Conservation (phyloP, 2,329 filamentous ascomycete species). For the Pseudogymnoascus sp. region DNA sequence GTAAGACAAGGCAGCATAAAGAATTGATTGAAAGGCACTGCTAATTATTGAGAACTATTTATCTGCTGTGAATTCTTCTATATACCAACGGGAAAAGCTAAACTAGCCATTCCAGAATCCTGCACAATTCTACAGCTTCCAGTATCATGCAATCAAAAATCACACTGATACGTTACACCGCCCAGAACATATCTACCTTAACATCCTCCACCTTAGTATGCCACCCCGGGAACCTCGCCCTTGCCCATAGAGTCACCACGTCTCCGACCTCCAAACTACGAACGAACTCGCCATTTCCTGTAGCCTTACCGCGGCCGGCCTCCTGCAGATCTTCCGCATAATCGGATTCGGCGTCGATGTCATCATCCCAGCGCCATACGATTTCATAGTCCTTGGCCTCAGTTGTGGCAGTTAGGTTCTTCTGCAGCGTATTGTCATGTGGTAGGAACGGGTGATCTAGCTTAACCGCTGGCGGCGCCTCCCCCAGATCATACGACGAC, state of each 20-base stretch:
- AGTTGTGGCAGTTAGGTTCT: constrained; percentile 39
- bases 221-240: constrained; percentile 49
- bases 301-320: constrained; percentile 42
- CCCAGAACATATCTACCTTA: constrained; percentile 52
- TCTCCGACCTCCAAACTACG: constrained; percentile 50
- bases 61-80: too few species aligned
- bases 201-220: constrained; percentile 41
- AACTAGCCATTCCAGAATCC: neutral
- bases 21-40: neutral
- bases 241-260: constrained; percentile 53
- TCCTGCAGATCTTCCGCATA: constrained; percentile 30
- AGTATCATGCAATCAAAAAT: neutral
- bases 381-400: constrained; percentile 37
- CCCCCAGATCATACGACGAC: neutral
- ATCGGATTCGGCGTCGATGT: constrained; percentile 36
- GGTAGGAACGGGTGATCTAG: constrained; percentile 35
- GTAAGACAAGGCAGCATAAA: neutral
- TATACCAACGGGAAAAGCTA: neutral
- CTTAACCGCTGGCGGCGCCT: neutral
- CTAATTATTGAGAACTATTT: neutral
- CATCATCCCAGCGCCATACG: constrained; percentile 46
- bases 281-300: constrained; percentile 48
- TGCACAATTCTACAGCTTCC: neutral
- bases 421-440: constrained; percentile 32
- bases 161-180: constrained; percentile 29